Evolutionary conservation across 1,284 basidiomycete species (phyloP), one percentile per base, ranked within the genome.

Genomic region (Golubevia pallescens): DNA sequence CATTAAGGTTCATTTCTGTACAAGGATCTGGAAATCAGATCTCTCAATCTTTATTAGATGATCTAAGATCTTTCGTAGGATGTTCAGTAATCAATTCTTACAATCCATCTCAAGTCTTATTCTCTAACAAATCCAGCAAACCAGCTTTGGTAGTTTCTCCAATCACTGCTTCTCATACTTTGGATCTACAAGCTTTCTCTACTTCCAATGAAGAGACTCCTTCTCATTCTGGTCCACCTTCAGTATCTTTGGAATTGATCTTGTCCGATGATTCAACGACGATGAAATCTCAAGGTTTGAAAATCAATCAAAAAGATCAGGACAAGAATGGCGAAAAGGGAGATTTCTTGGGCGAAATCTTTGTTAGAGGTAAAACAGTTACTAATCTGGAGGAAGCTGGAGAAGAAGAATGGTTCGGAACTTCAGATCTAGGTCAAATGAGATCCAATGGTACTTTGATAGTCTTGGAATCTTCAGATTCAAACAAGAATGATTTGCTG

Each of bases 381-480:
- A 66, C 57, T 61, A 28, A 28, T 20, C 23, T 62, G 2, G 61
- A 54, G 14, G 63, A 59, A 20, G 38, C 34, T 13, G 63, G 66
- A 2, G 19, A 53, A 32, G 57, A 61, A 24, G 68, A 68, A 4
- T 82, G 80, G 78, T 59, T 55, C 21, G 60, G 64, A 8, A 81
- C 81, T 1, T 76, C 74, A 58, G 78, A 82, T 57, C 60, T 81
- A 2, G 81, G 62, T 19, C 65, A 71, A 3, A 65, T 77, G 66
- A 74, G 81, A 19, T 72, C 81, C 16, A 84, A 84, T 62, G 81
- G 81, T 10, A 84, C 81, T 8, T 69, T 84, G 1, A 79, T 84
- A 1, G 66, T 84, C 0, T 57, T 82, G 0, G n/a, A 24, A 34
- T 34, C 55, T 57, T n/a, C 10, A 16, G n/a, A 24, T 57, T 10